Percentiles rank a stretch among this genome's conserved stretches.
Evolutionary conservation across 2,329 filamentous ascomycete species (phyloP).

Genomic region (Fusarium brevicatenulatum): DNA sequence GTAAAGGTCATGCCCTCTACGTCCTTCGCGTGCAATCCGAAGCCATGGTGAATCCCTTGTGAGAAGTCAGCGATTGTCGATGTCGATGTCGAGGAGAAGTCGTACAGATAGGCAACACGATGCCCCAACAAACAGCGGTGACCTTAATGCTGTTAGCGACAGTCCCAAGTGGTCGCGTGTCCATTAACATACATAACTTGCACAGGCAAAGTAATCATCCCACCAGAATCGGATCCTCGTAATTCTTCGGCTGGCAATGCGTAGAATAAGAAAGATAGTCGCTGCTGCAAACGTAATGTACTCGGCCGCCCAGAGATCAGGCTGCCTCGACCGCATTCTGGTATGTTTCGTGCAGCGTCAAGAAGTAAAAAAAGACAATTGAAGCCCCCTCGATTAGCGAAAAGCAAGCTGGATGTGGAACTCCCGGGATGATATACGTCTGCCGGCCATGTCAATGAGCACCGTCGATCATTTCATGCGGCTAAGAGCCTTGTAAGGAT

Average conservation of each 20-base stretch:
- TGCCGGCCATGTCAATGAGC: not conserved
- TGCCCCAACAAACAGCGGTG: constrained; percentile 27
- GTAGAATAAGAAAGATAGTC: constrained; percentile 28
- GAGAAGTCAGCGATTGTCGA: not conserved
- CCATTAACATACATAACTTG: constrained; percentile 25
- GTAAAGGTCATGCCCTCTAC: constrained; percentile 6
- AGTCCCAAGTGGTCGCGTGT: accelerated
- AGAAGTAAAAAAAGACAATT: not conserved
- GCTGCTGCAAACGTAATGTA: constrained; percentile 37
- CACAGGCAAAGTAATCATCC: constrained; percentile 38
- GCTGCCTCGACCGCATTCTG: constrained; percentile 24
- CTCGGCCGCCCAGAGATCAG: constrained; percentile 26
- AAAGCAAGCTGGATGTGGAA: not conserved
- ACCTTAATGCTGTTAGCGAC: constrained; percentile 7
- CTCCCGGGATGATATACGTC: constrained; percentile 1
- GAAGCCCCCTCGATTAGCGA: not conserved
- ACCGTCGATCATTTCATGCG: not conserved
- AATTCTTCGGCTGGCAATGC: constrained; percentile 30
- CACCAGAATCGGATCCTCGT: constrained; percentile 33
- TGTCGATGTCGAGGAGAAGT: not conserved
- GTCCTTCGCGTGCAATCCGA: constrained; percentile 30
- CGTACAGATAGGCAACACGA: constrained; percentile 32
- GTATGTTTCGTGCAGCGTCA: not conserved
- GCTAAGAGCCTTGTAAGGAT: not conserved
- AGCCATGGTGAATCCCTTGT: constrained; percentile 33